These are phyloP conservation scores for Epichloe festucae DNA, from an alignment of 2,329 filamentous ascomycete species.

Conservation along the genomic window DNA sequence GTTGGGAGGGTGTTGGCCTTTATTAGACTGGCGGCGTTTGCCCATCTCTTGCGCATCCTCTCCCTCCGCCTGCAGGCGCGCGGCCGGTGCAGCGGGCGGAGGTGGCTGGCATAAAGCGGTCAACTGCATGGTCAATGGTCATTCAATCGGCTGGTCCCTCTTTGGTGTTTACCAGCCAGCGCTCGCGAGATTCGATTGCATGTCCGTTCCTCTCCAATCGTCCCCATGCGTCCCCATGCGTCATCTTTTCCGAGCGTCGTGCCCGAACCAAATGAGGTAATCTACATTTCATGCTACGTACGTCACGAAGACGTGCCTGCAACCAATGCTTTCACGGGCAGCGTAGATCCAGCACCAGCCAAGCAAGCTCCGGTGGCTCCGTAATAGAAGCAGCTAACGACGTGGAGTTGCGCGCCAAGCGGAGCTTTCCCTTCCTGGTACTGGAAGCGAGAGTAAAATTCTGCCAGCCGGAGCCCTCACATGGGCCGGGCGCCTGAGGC, in stretches of 20 bases:
- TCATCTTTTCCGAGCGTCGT: not conserved
- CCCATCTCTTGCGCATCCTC: not conserved
- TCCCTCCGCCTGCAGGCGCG: not conserved
- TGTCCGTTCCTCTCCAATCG: too few species aligned
- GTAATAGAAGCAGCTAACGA: too few species aligned
- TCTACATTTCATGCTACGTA: not conserved
- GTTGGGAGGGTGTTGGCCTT: conserved; percentile 1
- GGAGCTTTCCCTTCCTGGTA: too few species aligned
- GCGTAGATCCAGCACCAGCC: too few species aligned
- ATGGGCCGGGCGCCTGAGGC: too few species aligned
- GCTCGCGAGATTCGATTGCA: too few species aligned
- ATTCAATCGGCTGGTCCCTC: not conserved
- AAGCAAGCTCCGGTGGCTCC: too few species aligned
- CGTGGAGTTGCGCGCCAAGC: too few species aligned
- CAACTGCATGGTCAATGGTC: not conserved
- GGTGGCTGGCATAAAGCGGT: conserved; percentile 1
- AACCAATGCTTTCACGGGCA: too few species aligned
- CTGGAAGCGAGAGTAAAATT: too few species aligned
- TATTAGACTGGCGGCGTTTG: not conserved
- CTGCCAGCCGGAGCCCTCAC: too few species aligned
- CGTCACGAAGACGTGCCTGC: not conserved
- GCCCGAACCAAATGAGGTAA: not conserved
- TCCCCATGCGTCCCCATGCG: not conserved
- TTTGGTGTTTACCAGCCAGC: too few species aligned
- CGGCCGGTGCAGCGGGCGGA: not conserved